Base-by-base conservation (phyloP, 2,329 filamentous ascomycete genomes). In the Stachybotrys chartarum region DNA sequence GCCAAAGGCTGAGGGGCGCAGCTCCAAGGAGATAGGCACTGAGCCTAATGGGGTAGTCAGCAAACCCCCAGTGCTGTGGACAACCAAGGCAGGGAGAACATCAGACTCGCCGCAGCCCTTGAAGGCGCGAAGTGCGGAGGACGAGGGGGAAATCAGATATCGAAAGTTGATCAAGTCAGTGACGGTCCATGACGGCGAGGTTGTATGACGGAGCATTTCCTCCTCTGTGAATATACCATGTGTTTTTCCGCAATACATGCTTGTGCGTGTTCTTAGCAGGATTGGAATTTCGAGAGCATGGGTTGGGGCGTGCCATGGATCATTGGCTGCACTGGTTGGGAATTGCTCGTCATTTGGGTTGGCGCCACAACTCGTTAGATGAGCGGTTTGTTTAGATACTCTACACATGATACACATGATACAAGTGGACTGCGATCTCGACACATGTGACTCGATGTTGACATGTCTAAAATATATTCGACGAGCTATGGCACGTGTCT, bases 131-230 rank as follows among this genome's bases (percentile, higher is more conserved):
- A 69, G 73, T 55, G 64, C 67, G 5, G 70, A 74, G 56, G 64
- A 70, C 32, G 68, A 72, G 56, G 63, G 61, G 18, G 67, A 72
- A 56, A 58, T 65, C 18, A 67, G 63, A 48, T 74, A 74, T 39
- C 66, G 67, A 55, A 70, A 71, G 45, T 63, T 74, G 49, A 70
- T 74, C 50, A 67, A 65, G 52, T 70, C 71, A 1, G 68, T 72
- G 16, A 65, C 68, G 4, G 68, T 68, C 12, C 72, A 69, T 55
- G 67, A 73, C 24, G 57, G 59, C 12, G 66, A 64, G 48, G 55
- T 65, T 50, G 63, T 44, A 42, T 50, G 46, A 42, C 35, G 35
- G 35, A 14, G 35, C 14, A 42, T 42, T 42, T 42, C 8, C 35
- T 39, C 35, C 10, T 14, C 10, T 42, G 35, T 42, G 14, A 10